Conservation (phyloP, 2,329 filamentous ascomycete species). For the Ambrosiella beaveri region DNA sequence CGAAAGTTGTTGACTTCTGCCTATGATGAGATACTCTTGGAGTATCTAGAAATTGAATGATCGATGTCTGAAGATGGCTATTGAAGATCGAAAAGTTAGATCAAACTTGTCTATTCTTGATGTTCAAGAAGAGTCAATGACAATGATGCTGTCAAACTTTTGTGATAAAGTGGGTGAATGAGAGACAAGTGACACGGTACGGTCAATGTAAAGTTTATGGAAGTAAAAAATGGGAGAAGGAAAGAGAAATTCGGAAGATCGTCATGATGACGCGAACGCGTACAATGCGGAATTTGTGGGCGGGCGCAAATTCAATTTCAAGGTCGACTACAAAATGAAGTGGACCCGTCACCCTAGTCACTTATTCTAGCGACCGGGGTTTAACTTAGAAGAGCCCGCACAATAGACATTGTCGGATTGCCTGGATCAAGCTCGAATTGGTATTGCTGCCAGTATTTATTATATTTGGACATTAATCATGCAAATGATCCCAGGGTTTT, state of each 20-base stretch:
- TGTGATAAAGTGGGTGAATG: not conserved
- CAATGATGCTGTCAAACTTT: not conserved
- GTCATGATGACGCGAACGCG: slow-evolving; percentile 7
- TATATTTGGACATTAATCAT: too few relatives aligned
- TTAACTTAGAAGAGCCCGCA: not conserved
- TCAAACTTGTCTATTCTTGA: not conserved
- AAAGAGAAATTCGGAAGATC: not conserved
- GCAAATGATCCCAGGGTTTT: too few relatives aligned
- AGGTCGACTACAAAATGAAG: slow-evolving; percentile 5
- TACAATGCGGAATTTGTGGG: slow-evolving; percentile 4
- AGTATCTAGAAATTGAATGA: not conserved
- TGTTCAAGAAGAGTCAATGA: too few relatives aligned
- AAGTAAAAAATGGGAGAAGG: not conserved
- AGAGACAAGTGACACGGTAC: not conserved
- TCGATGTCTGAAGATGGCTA: not conserved
- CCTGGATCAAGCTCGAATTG: too few relatives aligned
- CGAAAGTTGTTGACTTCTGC: too few relatives aligned
- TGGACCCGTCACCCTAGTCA: not conserved
- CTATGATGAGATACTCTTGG: not conserved
- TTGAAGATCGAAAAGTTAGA: not conserved
- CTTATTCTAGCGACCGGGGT: not conserved
- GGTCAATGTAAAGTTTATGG: not conserved
- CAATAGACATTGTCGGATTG: not conserved
- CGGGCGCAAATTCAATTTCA: slow-evolving; percentile 8
- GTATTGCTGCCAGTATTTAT: too few relatives aligned